Evolutionary conservation across 106 monocot genomes (phyloP).

Genomic region (Allium cepa): DNA sequence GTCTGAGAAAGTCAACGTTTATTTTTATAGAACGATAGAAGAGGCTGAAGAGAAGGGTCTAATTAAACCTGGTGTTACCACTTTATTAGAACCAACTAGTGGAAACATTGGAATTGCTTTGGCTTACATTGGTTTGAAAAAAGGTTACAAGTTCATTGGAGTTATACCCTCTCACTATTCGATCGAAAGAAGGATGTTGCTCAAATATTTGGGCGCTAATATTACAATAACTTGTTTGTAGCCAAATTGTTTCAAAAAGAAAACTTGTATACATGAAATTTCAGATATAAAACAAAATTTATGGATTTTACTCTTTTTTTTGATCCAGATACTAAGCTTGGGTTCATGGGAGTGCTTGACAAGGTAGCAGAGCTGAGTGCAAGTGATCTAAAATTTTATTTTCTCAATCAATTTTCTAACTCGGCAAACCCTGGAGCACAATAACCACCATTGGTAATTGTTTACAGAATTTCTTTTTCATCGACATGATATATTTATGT

Average conservation of each 20-base stretch:
- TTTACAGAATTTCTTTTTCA: neutral
- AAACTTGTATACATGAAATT: too few relatives aligned
- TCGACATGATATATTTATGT: too few relatives aligned
- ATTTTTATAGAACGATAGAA: slow-evolving; percentile 60
- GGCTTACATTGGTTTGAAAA: slow-evolving; percentile 34
- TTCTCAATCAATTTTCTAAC: too few relatives aligned
- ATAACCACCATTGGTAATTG: neutral
- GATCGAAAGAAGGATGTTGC: slow-evolving; percentile 55
- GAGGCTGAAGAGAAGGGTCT: slow-evolving; percentile 82
- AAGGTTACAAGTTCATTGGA: slow-evolving; percentile 72
- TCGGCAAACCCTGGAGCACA: too few relatives aligned
- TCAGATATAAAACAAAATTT: too few relatives aligned
- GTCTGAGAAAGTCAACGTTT: too few relatives aligned
- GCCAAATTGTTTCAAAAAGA: neutral
- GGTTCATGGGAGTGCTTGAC: slow-evolving; percentile 11
- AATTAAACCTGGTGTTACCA: slow-evolving; percentile 58
- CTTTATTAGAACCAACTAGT: slow-evolving; percentile 60
- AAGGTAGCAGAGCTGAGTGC: too few relatives aligned
- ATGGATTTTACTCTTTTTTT: too few relatives aligned
- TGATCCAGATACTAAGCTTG: slow-evolving; percentile 44
- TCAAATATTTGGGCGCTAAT: slow-evolving; percentile 69
- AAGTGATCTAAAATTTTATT: too few relatives aligned
- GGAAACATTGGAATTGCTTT: slow-evolving; percentile 79
- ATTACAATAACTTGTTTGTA: slow-evolving; percentile 50
- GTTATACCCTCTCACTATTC: slow-evolving; percentile 52